Conservation (phyloP, 495 filamentous ascomycete genomes). For the Talaromyces ruber region DNA sequence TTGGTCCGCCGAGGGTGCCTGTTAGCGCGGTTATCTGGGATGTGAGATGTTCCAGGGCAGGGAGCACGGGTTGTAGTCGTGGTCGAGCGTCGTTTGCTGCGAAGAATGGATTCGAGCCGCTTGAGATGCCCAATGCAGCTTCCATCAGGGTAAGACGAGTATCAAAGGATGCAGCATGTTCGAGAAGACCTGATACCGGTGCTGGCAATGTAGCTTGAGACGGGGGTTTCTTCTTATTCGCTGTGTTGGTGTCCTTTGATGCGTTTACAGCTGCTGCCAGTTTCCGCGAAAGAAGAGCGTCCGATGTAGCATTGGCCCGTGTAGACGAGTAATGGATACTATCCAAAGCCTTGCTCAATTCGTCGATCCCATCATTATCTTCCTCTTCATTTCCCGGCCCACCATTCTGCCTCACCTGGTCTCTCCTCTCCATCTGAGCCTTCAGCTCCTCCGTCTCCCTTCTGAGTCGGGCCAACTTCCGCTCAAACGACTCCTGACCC, state of each 20-base stretch:
- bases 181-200: slow-evolving; percentile 53
- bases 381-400: slow-evolving; percentile 17
- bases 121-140: slow-evolving; percentile 68
- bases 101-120: slow-evolving; percentile 55
- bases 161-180: slow-evolving; percentile 83
- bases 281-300: slow-evolving; percentile 26
- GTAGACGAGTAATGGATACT: slow-evolving; percentile 37
- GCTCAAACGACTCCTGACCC: slow-evolving; percentile 50
- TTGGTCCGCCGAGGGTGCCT: slow-evolving; percentile 32
- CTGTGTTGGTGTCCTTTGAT: neutral
- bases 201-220: slow-evolving; percentile 37
- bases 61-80: slow-evolving; percentile 71
- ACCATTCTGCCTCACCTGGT: slow-evolving; percentile 15
- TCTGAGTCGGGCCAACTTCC: slow-evolving; percentile 68
- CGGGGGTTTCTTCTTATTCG: slow-evolving; percentile 4
- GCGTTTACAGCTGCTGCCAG: slow-evolving; percentile 11
- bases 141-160: slow-evolving; percentile 69
- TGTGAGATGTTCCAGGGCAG: slow-evolving; percentile 57
- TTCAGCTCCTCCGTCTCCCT: slow-evolving; percentile 74
- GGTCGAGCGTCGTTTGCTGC: slow-evolving; percentile 45
- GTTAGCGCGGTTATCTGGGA: slow-evolving; percentile 35
- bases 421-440: slow-evolving; percentile 50
- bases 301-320: slow-evolving; percentile 23
- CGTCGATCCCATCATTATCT: slow-evolving; percentile 40
- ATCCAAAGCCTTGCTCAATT: slow-evolving; percentile 59